Evolutionary conservation across 768 basidiomycete genomes (phyloP).

Genomic region (Mycena leptocephala): DNA sequence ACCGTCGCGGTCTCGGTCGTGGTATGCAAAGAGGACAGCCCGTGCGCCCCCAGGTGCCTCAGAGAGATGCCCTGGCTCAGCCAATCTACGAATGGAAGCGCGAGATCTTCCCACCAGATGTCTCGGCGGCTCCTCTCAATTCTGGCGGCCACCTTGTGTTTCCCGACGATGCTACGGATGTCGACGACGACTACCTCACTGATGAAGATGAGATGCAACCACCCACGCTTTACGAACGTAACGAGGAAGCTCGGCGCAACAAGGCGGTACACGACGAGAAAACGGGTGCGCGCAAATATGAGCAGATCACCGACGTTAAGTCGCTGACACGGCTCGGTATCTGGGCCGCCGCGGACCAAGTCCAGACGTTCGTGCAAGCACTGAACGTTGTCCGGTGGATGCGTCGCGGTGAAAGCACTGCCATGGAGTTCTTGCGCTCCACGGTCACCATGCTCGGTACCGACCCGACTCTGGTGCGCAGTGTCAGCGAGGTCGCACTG

Average conservation of each 20-base stretch:
- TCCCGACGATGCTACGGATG: neutral
- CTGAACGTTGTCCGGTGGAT: neutral
- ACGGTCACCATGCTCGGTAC: neutral
- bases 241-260: neutral
- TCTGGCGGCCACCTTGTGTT: neutral
- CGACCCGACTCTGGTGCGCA: neutral
- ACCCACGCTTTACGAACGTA: neutral
- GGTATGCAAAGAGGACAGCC: too few species aligned
- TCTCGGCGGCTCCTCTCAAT: neutral
- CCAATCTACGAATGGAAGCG: too few species aligned
- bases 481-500: neutral
- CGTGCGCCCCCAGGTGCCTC: too few species aligned
- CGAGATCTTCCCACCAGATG: slow-evolving; percentile 21
- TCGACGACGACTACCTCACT: neutral
- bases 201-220: neutral
- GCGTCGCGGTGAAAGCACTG: slow-evolving; percentile 23
- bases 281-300: neutral
- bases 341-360: neutral
- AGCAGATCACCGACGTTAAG: neutral
- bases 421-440: neutral
- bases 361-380: neutral
- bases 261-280: neutral
- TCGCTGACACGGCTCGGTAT: neutral
- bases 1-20: too few species aligned
- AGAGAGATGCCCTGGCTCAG: too few species aligned